phyloP scores from a whole-genome alignment of 1,284 basidiomycete species.

The Boletus nobilissimus region DNA sequence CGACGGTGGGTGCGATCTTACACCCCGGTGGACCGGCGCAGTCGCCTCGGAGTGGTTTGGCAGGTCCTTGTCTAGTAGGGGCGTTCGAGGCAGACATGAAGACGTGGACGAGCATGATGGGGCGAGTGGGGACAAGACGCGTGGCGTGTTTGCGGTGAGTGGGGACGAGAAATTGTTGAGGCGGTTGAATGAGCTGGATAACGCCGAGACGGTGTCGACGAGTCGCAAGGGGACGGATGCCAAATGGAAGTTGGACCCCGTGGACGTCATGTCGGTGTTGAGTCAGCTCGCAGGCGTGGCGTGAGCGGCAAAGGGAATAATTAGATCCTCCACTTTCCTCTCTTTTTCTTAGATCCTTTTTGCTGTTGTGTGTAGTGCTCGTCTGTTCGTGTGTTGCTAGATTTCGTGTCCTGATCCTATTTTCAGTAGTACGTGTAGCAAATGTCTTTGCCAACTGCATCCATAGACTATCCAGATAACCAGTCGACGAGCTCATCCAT shows the following conservation, averaged over 20 bases:
- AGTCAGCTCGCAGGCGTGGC: constrained; percentile 20
- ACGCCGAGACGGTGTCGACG: constrained; percentile 76
- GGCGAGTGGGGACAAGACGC: constrained; percentile 53
- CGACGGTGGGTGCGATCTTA: constrained; percentile 80
- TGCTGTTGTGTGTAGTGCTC: background rate
- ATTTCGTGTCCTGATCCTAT: too few relatives aligned
- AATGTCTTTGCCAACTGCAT: too few relatives aligned
- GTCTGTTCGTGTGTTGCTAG: too few relatives aligned
- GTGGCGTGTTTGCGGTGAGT: constrained; percentile 75
- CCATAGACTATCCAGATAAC: too few relatives aligned
- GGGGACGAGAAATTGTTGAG: constrained; percentile 80
- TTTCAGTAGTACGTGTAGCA: too few relatives aligned
- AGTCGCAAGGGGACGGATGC: constrained; percentile 78
- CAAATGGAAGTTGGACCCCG: constrained; percentile 70
- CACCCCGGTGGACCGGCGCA: constrained; percentile 73
- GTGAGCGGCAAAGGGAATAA: background rate
- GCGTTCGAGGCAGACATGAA: background rate
- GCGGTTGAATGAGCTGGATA: constrained; percentile 76
- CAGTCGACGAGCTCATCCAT: too few relatives aligned
- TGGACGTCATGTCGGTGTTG: constrained; percentile 54
- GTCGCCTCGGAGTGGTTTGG: constrained; percentile 52
- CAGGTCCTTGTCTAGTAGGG: constrained; percentile 1
- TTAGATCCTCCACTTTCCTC: too few relatives aligned
- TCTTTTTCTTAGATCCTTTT: background rate
- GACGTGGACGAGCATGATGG: constrained; percentile 19